phyloP scores from a whole-genome alignment of 495 filamentous ascomycete species.

The Achaetomiella virescens region DNA sequence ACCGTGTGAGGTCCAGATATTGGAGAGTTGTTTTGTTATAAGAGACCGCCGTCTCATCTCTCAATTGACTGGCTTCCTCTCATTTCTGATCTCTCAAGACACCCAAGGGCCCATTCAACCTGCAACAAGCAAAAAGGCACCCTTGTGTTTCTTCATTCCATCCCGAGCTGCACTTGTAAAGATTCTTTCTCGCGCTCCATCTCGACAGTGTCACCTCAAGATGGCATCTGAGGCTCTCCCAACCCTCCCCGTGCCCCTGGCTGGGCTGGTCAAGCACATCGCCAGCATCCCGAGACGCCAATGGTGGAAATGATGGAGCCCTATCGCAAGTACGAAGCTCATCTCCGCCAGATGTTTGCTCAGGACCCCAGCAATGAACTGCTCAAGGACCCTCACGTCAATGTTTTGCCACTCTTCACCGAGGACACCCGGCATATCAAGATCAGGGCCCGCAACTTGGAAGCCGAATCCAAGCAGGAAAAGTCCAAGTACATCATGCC shows the following conservation, averaged over 20 bases:
- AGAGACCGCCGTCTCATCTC: too few species aligned
- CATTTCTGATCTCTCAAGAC: too few species aligned
- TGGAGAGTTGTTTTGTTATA: too few species aligned
- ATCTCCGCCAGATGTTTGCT: slow-evolving; percentile 63
- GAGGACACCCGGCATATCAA: slow-evolving; percentile 49
- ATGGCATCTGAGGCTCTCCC: slow-evolving; percentile 38
- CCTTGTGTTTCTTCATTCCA: too few species aligned
- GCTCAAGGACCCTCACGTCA: slow-evolving; percentile 55
- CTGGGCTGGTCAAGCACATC: slow-evolving; percentile 42
- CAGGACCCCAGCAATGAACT: slow-evolving; percentile 56
- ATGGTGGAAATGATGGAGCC: slow-evolving; percentile 57
- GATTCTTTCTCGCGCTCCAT: background rate
- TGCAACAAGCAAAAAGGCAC: too few species aligned
- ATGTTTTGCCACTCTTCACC: slow-evolving; percentile 64
- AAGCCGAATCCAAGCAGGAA: slow-evolving; percentile 51
- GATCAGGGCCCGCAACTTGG: slow-evolving; percentile 57
- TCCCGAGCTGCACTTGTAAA: background rate
- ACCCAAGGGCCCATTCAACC: too few species aligned
- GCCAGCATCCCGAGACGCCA: slow-evolving; percentile 45
- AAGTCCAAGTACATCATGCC: slow-evolving; percentile 66
- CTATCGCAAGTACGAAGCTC: slow-evolving; percentile 61
- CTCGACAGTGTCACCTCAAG: slow-evolving; percentile 2
- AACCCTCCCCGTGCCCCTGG: slow-evolving; percentile 37
- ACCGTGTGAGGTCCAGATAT: too few species aligned
- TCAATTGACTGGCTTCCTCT: too few species aligned